Conservation (phyloP, 345 rosid species). For the Salix purpurea region DNA sequence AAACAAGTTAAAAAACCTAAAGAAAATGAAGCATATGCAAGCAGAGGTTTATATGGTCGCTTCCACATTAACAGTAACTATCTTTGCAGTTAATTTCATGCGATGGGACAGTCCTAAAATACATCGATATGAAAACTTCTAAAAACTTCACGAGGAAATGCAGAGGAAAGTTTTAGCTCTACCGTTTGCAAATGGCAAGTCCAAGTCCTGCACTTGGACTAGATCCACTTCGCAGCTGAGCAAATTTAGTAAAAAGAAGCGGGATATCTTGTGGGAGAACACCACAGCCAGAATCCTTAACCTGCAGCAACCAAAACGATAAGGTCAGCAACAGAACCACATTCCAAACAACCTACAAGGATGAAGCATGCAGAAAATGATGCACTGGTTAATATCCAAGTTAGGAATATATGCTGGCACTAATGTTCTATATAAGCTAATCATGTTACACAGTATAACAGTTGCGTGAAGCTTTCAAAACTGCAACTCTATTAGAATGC, state of each 20-base stretch:
- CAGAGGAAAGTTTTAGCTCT: slow-evolving; percentile 12
- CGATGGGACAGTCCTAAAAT: not conserved
- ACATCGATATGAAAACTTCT: not conserved
- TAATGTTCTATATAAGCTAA: not conserved
- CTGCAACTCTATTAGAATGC: not conserved
- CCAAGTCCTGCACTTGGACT: slow-evolving; percentile 73
- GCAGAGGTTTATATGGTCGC: no score
- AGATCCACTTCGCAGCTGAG: slow-evolving; percentile 50
- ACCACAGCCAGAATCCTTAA: slow-evolving; percentile 88
- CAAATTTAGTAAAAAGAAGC: slow-evolving; percentile 59
- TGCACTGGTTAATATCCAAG: not conserved
- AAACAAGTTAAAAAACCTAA: not conserved
- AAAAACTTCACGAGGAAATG: not conserved
- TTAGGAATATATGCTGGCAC: not conserved
- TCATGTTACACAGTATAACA: not conserved
- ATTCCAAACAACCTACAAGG: not conserved
- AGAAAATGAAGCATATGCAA: not conserved
- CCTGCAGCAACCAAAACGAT: slow-evolving; percentile 39
- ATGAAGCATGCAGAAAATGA: not conserved
- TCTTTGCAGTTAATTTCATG: not conserved
- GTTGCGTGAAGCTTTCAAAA: not conserved
- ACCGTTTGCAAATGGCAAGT: slow-evolving; percentile 90
- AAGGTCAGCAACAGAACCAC: slow-evolving; percentile 4
- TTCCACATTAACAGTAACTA: no score
- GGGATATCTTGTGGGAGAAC: slow-evolving; percentile 69